These are phyloP conservation scores for Coprinopsis sp. DNA, from an alignment of 768 basidiomycete genomes.

Conservation along the genomic window DNA sequence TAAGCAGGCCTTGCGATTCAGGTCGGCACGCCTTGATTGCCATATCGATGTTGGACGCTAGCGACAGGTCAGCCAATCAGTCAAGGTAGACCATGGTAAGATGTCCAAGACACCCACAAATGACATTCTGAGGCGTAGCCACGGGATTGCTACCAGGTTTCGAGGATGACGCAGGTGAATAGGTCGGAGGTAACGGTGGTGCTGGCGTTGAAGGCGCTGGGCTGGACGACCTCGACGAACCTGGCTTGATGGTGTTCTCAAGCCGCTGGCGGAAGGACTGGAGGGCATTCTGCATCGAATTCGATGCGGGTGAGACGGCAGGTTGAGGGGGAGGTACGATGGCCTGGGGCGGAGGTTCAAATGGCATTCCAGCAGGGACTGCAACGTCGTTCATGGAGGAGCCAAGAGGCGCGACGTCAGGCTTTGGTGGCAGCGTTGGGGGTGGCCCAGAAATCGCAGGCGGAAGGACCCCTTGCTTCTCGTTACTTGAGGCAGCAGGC, in stretches of 20 bases:
- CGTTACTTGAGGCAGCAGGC: background rate
- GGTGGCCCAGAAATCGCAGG: background rate
- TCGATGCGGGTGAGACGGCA: background rate
- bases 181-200: slow-evolving; percentile 3
- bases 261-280: background rate
- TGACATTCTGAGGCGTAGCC: slow-evolving; percentile 38
- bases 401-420: slow-evolving; percentile 1
- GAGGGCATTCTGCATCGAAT: background rate
- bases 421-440: slow-evolving; percentile 8
- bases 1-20: slow-evolving; percentile 58
- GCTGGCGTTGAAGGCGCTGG: background rate
- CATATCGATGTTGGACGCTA: slow-evolving; percentile 64
- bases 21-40: slow-evolving; percentile 69
- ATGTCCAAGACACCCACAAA: slow-evolving; percentile 29
- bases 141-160: slow-evolving; percentile 9
- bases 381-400: too few species aligned
- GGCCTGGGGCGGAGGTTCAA: too few species aligned
- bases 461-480: background rate
- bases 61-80: too few species aligned
- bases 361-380: too few species aligned
- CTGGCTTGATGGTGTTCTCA: background rate
- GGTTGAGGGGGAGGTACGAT: too few species aligned
- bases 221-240: background rate
- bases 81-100: background rate
- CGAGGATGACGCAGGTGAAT: background rate